Conservation (phyloP, 2,329 filamentous ascomycete species). For the Colletotrichum lentis region DNA sequence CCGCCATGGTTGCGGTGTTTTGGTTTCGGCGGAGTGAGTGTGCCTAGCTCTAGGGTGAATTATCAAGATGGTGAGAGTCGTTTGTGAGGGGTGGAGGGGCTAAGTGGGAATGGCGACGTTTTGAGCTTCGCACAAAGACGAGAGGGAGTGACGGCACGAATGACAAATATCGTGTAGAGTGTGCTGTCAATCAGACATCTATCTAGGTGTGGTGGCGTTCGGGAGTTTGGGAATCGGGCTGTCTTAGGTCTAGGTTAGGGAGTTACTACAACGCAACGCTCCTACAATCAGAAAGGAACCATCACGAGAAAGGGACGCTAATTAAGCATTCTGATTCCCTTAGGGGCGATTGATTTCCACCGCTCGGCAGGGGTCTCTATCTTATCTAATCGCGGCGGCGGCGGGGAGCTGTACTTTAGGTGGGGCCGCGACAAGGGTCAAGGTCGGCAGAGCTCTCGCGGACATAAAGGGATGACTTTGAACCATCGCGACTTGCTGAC, state of each 20-base stretch:
- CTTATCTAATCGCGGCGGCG: constrained; percentile 28
- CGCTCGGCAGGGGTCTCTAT: constrained; percentile 34
- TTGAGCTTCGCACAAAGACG: not conserved
- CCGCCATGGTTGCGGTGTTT: constrained; percentile 42
- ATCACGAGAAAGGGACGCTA: constrained; percentile 13
- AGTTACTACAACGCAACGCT: constrained; percentile 9
- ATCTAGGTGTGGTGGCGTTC: constrained; percentile 2
- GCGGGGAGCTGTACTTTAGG: constrained; percentile 2
- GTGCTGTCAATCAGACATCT: constrained; percentile 8
- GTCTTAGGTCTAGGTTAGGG: not conserved
- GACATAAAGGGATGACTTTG: not conserved
- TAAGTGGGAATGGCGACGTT: not conserved
- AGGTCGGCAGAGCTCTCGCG: constrained; percentile 3
- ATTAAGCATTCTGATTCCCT: constrained; percentile 8
- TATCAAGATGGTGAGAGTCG: not conserved
- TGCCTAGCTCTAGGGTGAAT: not conserved
- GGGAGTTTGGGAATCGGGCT: not conserved
- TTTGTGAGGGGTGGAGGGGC: not conserved
- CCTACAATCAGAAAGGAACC: not conserved
- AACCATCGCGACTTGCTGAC: not conserved
- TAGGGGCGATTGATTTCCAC: constrained; percentile 33
- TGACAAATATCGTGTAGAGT: not conserved
- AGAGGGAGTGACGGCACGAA: not conserved
- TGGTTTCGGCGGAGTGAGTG: not conserved
- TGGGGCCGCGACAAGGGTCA: constrained; percentile 23